These are phyloP conservation scores for Conringia planisiliqua DNA, from an alignment of 345 rosid genomes.

Conservation along the genomic window DNA sequence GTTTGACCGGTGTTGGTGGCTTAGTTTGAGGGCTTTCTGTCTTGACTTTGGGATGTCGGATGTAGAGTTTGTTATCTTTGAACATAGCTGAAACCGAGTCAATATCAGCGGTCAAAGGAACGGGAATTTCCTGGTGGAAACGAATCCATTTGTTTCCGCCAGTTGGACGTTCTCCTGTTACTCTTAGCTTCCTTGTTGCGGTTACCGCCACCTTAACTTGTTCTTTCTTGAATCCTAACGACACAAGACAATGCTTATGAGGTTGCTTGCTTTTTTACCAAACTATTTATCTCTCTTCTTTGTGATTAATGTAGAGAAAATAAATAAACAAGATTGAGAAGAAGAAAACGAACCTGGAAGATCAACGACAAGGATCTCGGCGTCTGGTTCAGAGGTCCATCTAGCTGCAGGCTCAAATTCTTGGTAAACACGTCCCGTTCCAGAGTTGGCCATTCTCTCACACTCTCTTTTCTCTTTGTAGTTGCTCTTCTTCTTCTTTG, in stretches of 20 bases:
- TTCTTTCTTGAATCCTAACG: constrained; percentile 38
- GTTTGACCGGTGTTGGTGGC: constrained; percentile 23
- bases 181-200: constrained; percentile 28
- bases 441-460: constrained; percentile 26
- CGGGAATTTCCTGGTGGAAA: constrained; percentile 26
- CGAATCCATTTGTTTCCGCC: constrained; percentile 38
- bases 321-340: constrained; percentile 23
- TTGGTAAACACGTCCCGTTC: constrained; percentile 28
- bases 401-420: constrained; percentile 28
- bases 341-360: constrained; percentile 33
- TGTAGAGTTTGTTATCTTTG: constrained; percentile 37
- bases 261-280: neutral
- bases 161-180: constrained; percentile 35
- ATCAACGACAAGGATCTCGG: constrained; percentile 33
- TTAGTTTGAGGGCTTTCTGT: constrained; percentile 26
- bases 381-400: constrained; percentile 36
- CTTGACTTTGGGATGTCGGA: constrained; percentile 29
- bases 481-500: constrained; percentile 4
- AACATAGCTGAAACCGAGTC: constrained; percentile 36
- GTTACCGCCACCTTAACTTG: constrained; percentile 34
- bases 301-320: constrained; percentile 1
- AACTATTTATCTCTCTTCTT: neutral
- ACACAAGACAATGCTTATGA: constrained; percentile 16
- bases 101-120: constrained; percentile 23
- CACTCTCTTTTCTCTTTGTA: neutral